phyloP scores from a whole-genome alignment of 2,329 filamentous ascomycete species.

The Aureobasidium musti region DNA sequence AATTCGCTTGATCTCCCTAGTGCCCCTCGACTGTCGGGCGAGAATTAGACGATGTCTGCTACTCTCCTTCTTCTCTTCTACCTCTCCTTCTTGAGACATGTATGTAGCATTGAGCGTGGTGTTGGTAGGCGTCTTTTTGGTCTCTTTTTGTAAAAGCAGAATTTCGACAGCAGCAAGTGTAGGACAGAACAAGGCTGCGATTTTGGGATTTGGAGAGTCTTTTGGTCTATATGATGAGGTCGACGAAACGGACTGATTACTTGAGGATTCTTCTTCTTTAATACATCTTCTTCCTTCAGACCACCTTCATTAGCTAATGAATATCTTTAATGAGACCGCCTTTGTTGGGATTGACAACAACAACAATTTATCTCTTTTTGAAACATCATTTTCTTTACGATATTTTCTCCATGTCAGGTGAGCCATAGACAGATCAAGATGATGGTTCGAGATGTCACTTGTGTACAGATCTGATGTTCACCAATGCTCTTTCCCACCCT shows the following conservation, averaged over 20 bases:
- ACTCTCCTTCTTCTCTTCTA: neutral
- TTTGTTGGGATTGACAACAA: neutral
- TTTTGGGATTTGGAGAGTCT: neutral
- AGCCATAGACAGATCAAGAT: neutral
- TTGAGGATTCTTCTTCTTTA: neutral
- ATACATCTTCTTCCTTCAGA: neutral
- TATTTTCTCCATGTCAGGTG: neutral
- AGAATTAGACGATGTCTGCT: neutral
- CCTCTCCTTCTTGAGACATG: neutral
- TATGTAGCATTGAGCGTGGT: constrained; percentile 24
- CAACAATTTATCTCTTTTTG: neutral
- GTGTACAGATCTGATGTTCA: neutral
- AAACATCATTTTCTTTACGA: neutral
- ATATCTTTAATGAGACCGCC: too few relatives aligned
- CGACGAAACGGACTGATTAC: neutral
- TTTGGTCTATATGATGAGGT: neutral
- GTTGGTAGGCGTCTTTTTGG: constrained; percentile 24
- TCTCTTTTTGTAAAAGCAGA: neutral
- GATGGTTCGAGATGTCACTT: neutral
- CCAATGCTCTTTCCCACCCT: too few relatives aligned
- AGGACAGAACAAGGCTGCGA: neutral
- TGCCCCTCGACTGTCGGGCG: neutral
- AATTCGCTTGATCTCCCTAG: constrained; percentile 9
- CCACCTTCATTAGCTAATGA: too few relatives aligned
- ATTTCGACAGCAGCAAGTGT: neutral